A percentile compares a stretch with the other conserved stretches of the same genome.
Evolutionary conservation across 164 flowering plant genomes (phyloP).

Genomic region (Magnolia officinalis): DNA sequence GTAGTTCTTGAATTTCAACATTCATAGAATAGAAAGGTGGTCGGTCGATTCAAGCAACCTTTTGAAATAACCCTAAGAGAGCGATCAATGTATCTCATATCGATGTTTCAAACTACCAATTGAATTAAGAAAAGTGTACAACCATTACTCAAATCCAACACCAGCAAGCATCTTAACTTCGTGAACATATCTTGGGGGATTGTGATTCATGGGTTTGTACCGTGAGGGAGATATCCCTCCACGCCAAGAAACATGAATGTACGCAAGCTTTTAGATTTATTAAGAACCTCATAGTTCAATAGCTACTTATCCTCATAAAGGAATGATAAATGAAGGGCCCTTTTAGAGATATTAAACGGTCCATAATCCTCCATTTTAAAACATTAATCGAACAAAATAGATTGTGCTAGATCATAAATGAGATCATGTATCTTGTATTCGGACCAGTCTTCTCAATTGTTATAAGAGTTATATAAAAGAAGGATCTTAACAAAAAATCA

Average conservation of each 20-base stretch:
- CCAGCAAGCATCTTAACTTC: not conserved
- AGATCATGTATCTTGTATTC: slow-evolving; percentile 11
- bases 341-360: not conserved
- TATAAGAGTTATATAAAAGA: slow-evolving; percentile 6
- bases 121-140: not conserved
- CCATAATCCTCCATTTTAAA: not conserved
- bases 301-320: not conserved
- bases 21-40: not conserved
- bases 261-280: not conserved
- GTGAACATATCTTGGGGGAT: not conserved
- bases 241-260: not conserved
- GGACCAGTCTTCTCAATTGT: not conserved
- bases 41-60: not conserved
- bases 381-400: slow-evolving; percentile 5
- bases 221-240: not conserved
- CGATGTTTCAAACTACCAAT: slow-evolving; percentile 3
- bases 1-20: not conserved
- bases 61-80: too few species aligned
- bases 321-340: slow-evolving; percentile 2
- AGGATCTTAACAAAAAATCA: slow-evolving; percentile 14
- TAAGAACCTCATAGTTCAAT: not conserved
- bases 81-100: not conserved
- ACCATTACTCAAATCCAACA: not conserved
- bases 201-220: too few species aligned
- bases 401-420: slow-evolving; percentile 9